Evolutionary conservation across 2,329 filamentous ascomycete genomes (phyloP), one percentile per base, ranked within the genome.

Genomic region (Penicillium griseofulvum): DNA sequence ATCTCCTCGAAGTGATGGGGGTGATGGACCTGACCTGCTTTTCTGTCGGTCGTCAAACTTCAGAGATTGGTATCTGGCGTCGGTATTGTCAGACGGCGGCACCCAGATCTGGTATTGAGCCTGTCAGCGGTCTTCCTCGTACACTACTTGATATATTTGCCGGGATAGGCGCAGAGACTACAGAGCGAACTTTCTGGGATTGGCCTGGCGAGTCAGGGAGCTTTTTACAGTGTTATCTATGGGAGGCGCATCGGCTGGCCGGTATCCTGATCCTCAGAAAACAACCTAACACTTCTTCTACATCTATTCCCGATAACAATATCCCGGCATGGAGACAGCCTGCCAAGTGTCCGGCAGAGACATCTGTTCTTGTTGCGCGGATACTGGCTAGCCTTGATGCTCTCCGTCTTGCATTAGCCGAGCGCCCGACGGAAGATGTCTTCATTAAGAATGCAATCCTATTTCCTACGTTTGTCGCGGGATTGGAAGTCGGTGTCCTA

Each of bases 1-100:
- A 70, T 17, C 52, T 69, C 1, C 53, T 69, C 2, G 68, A 71
- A 37, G 69, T 69, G 4, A 68, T 71, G 68, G 68, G 69, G 0
- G 57, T 70, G 1, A 68, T 71, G 66, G 68, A 71, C 43, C 53
- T 71, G 10, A 63, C 63, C 0, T 65, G 62, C 2, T 65, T 69
- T 31, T 50, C 64, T 0, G 47, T 71, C 14, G 68, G 68, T 12
- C 61, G 69, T 1, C 64, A 64, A 12, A 60, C 49, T 1, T 57
- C 66, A 8, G 54, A 44, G 10, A 60, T 70, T 16, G 64, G 66
- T 1, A 64, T 71, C 34, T 71, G 68, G 69, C 59, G 61, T 11
- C 58, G 57, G 2, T 65, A 70, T 37, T 68, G 65, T 28, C 63
- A 62, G n/a, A 42, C 50, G 24, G 48, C 38, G 14, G 33, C 10